Conservation (phyloP, 805 yeast species). For the Myxozyma monticola region DNA sequence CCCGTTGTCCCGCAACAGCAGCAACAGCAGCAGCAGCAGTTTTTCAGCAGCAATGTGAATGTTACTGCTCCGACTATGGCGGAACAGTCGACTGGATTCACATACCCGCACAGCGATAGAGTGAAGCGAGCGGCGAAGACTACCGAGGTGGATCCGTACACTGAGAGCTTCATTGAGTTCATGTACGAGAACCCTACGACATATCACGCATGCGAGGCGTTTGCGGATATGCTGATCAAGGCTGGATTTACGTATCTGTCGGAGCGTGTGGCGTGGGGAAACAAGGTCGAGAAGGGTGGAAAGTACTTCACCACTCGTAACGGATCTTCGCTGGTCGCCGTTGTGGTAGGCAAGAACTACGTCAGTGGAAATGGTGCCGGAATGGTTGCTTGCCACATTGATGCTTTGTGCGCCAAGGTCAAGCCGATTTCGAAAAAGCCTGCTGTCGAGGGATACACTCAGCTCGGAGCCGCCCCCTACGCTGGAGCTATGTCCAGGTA, state of each 20-base stretch:
- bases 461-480: slow-evolving; percentile 82
- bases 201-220: slow-evolving; percentile 79
- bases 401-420: slow-evolving; percentile 55
- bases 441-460: slow-evolving; percentile 69
- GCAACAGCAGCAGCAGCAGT: slow-evolving; percentile 6
- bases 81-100: slow-evolving; percentile 8
- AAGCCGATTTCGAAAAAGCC: slow-evolving; percentile 69
- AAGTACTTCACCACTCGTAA: slow-evolving; percentile 67
- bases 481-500: slow-evolving; percentile 57
- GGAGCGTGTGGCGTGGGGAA: slow-evolving; percentile 61
- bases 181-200: slow-evolving; percentile 32
- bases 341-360: slow-evolving; percentile 68
- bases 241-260: slow-evolving; percentile 65
- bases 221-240: slow-evolving; percentile 51
- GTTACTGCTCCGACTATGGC: not conserved
- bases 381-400: slow-evolving; percentile 52
- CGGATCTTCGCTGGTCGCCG: slow-evolving; percentile 68
- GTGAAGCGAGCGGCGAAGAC: slow-evolving; percentile 9
- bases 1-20: not conserved
- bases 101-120: slow-evolving; percentile 22
- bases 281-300: slow-evolving; percentile 46
- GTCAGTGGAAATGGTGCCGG: slow-evolving; percentile 62
- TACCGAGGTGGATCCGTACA: slow-evolving; percentile 21
- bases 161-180: slow-evolving; percentile 25
- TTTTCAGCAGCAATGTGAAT: slow-evolving; percentile 9